Evolutionary conservation across 1,139 yeast genomes (phyloP), one percentile per base, ranked within the genome.

Genomic region (Suhomyces panamericanus): DNA sequence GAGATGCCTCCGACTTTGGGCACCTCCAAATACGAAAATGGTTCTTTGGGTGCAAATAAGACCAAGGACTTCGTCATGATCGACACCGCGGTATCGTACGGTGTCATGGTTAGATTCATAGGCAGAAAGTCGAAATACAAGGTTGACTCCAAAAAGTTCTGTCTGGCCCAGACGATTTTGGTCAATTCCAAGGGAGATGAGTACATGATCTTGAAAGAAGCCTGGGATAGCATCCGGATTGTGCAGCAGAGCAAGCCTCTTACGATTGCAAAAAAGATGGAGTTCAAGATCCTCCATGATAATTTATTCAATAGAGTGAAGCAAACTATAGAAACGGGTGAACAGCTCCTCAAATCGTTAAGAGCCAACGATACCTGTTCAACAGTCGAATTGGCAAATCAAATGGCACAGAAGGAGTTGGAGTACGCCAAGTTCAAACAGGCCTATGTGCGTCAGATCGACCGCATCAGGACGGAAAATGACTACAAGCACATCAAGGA

Each of bases 111-210:
- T 2, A 50, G 63, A 39, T 54, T 60, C 41, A 53, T 60, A 27
- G 65, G 64, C 7, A 52, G 54, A 32, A 56, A 58, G 14, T 55
- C 59, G 31, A 50, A 51, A 31, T 69, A 66, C 51, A 52, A 56
- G 13, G 62, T 56, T 29, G 57, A 56, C 27, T 50, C 50, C 8
- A 46, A 52, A 10, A 45, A 53, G 2, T 51, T 54, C 43, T 54
- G 55, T 15, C 48, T 45, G 10, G 45, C 44, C 12, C 55, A 60
- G 37, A 64, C 69, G 8, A 60, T 57, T 38, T 63, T 70, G 51
- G 61, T 70, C 39, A 71, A 71, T 51, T 56, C 66, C 32, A 53
- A 51, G 22, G 77, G 77, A 52, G 77, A 72, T 49, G 78, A 73
- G 53, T 72, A 64, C 52, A 66, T 71, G 28, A 71, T 73, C 41